phyloP scores from a whole-genome alignment of 2,329 filamentous ascomycete genomes.

The Neonectria neomacrospora region DNA sequence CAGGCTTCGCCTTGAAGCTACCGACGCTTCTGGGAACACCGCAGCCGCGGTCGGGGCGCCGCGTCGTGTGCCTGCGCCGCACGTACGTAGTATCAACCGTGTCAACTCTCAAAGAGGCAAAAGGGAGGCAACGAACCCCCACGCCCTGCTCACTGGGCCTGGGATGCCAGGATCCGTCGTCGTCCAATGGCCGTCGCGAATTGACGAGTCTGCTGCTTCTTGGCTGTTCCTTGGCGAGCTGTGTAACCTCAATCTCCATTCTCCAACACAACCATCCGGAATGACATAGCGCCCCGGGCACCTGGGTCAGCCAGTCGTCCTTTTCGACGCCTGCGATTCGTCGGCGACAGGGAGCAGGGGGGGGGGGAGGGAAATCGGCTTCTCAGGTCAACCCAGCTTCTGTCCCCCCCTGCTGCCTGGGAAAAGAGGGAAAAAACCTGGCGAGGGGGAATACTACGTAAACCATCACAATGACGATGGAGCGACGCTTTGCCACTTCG shows the following conservation, averaged over 20 bases:
- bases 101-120: slow-evolving; percentile 12
- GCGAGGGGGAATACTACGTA: not conserved
- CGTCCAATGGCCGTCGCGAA: slow-evolving; percentile 34
- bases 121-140: slow-evolving; percentile 29
- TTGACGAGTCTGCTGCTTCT: slow-evolving; percentile 28
- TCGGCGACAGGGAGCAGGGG: not conserved
- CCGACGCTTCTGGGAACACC: not conserved
- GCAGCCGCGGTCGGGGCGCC: not conserved
- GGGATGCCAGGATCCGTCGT: slow-evolving; percentile 7
- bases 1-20: slow-evolving; percentile 12
- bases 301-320: slow-evolving; percentile 23
- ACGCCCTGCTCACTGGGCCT: slow-evolving; percentile 18
- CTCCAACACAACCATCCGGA: not conserved
- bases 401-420: not conserved
- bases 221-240: slow-evolving; percentile 11
- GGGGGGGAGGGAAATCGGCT: no score
- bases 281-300: slow-evolving; percentile 18
- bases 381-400: no score
- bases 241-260: slow-evolving; percentile 29
- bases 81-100: no score
- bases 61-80: slow-evolving; percentile 13
- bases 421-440: not conserved
- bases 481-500: slow-evolving; percentile 19
- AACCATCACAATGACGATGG: slow-evolving; percentile 11
- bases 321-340: slow-evolving; percentile 19